A percentile compares a stretch with the other conserved stretches of the same genome.
Evolutionary conservation across 208 protist genomes (phyloP).

Genomic region (Trypanosoma avium): DNA sequence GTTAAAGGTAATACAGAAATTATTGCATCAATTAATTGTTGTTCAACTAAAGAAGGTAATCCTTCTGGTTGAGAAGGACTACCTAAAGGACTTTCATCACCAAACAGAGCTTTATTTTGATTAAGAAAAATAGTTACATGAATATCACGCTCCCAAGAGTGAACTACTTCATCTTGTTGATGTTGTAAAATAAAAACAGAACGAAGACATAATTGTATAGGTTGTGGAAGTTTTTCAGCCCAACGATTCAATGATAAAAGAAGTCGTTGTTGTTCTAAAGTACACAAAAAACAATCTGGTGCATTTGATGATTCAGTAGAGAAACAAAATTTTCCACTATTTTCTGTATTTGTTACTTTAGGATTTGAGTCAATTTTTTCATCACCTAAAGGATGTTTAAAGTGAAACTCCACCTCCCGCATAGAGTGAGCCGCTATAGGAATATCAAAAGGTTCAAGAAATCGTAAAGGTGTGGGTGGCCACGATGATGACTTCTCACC

Average conservation of each 20-base stretch:
- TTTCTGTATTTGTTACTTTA: background rate
- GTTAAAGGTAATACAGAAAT: constrained; percentile 52
- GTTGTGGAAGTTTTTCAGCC: constrained; percentile 42
- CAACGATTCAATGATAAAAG: constrained; percentile 48
- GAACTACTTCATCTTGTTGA: background rate
- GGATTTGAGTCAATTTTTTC: background rate
- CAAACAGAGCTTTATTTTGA: constrained; percentile 37
- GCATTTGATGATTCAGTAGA: background rate
- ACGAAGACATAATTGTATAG: constrained; percentile 38
- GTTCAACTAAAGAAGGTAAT: constrained; percentile 62
- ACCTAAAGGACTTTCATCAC: constrained; percentile 62
- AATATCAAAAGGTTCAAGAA: constrained; percentile 46
- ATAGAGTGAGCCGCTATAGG: constrained; percentile 35
- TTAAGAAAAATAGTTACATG: constrained; percentile 51
- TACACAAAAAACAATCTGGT: constrained; percentile 51
- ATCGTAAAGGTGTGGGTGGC: constrained; percentile 5
- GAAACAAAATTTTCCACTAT: constrained; percentile 30
- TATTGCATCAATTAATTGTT: constrained; percentile 67
- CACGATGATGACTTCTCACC: background rate
- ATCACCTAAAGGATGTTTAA: constrained; percentile 6
- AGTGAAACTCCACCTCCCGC: constrained; percentile 55
- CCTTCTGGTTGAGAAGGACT: constrained; percentile 51
- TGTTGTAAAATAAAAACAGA: constrained; percentile 60
- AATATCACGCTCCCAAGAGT: constrained; percentile 32
- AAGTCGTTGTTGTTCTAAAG: constrained; percentile 81